Conservation (phyloP, 495 filamentous ascomycete genomes). For the Pyrenula aspistea region DNA sequence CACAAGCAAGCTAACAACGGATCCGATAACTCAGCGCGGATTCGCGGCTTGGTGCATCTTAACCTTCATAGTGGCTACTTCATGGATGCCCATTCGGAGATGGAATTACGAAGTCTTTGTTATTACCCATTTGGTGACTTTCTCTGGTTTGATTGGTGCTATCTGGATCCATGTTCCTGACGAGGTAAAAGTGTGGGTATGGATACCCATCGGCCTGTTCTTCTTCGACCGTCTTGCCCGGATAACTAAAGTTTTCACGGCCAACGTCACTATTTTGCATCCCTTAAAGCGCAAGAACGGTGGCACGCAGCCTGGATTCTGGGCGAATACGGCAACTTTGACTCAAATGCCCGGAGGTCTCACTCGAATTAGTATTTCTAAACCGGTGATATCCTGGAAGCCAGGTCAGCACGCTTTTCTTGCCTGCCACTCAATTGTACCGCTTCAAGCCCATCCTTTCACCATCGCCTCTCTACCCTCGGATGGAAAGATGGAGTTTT, state of each 20-base stretch:
- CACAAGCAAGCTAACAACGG: constrained; percentile 43
- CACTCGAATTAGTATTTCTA: constrained; percentile 57
- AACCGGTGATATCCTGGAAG: constrained; percentile 58
- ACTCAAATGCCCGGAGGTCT: constrained; percentile 47
- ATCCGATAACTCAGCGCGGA: constrained; percentile 54
- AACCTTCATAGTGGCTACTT: constrained; percentile 57
- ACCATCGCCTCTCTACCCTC: constrained; percentile 56
- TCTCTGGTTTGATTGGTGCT: constrained; percentile 53
- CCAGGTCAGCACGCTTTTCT: constrained; percentile 74
- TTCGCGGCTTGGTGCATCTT: constrained; percentile 65
- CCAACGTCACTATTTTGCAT: constrained; percentile 54
- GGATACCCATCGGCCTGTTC: constrained; percentile 60
- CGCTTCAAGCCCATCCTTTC: constrained; percentile 69
- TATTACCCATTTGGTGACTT: constrained; percentile 61
- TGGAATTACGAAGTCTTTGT: constrained; percentile 74
- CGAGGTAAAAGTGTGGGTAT: constrained; percentile 43
- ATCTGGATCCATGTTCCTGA: constrained; percentile 50
- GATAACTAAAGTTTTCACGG: constrained; percentile 37
- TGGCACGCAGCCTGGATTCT: constrained; percentile 4
- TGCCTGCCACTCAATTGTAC: constrained; percentile 53
- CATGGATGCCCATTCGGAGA: constrained; percentile 54
- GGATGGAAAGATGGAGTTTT: constrained; percentile 52
- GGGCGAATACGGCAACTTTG: constrained; percentile 43
- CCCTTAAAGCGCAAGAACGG: constrained; percentile 12
- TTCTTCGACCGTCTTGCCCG: constrained; percentile 58